Percentiles rank a stretch among this genome's conserved stretches.
These are phyloP conservation scores for Erythrophleum fordii DNA, from an alignment of 306 rosid genomes.

Conservation along the genomic window DNA sequence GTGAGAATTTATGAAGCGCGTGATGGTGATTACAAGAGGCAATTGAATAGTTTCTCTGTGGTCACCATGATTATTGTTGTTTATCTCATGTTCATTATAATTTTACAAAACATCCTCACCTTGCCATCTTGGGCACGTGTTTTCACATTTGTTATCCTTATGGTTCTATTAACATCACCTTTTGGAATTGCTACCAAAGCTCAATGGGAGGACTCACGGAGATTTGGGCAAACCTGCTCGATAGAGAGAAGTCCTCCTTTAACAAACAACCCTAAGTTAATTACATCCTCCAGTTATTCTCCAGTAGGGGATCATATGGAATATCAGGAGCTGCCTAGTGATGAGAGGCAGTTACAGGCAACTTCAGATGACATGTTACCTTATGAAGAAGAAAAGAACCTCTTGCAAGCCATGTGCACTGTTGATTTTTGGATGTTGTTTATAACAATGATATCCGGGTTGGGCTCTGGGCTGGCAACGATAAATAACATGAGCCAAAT, in stretches of 20 bases:
- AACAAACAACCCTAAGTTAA: conserved; percentile 5
- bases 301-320: conserved; percentile 38
- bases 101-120: conserved; percentile 52
- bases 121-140: conserved; percentile 58
- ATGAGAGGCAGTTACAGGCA: conserved; percentile 38
- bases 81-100: conserved; percentile 68
- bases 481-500: conserved; percentile 89
- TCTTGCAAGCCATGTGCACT: conserved; percentile 62
- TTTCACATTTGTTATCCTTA: conserved; percentile 49
- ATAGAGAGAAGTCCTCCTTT: conserved; percentile 35
- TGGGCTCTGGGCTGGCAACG: conserved; percentile 82
- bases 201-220: conserved; percentile 46
- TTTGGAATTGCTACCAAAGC: conserved; percentile 69
- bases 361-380: conserved; percentile 36
- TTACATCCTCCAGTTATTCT: conserved; percentile 29
- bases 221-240: conserved; percentile 12
- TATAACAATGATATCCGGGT: conserved; percentile 72
- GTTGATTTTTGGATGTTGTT: conserved; percentile 85
- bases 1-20: conserved; percentile 65
- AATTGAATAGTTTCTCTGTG: conserved; percentile 65
- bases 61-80: conserved; percentile 61
- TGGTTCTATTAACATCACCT: conserved; percentile 65
- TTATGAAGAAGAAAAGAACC: conserved; percentile 52
- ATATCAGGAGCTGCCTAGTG: conserved; percentile 54
- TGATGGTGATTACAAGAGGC: conserved; percentile 55